These are phyloP conservation scores for Cryptomeria japonica DNA, from an alignment of 75 land plant species.

Conservation along the genomic window DNA sequence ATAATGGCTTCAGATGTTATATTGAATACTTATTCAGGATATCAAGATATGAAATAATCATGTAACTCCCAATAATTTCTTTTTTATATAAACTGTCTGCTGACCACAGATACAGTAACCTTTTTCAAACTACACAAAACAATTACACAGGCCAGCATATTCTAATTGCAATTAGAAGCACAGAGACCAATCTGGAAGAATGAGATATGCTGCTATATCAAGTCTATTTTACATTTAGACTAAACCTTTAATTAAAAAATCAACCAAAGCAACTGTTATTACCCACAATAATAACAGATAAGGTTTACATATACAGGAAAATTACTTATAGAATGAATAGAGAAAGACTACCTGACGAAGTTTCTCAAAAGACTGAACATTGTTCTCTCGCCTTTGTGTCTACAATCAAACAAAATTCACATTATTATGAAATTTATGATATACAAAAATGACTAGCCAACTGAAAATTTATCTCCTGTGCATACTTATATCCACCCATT, in stretches of 20 bases:
- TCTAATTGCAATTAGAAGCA: not conserved
- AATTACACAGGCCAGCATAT: not conserved
- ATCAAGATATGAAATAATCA: not conserved
- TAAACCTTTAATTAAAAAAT: not conserved
- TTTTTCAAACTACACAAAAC: not conserved
- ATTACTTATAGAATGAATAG: not conserved
- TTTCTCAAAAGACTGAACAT: constrained; percentile 96
- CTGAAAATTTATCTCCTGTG: not conserved
- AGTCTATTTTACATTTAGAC: not conserved
- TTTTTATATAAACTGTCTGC: not conserved
- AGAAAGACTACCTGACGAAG: constrained; percentile 78
- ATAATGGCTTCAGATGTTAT: not conserved
- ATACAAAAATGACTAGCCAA: not conserved
- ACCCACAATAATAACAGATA: not conserved
- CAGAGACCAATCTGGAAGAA: not conserved
- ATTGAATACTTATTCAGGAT: not conserved
- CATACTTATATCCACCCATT: not conserved
- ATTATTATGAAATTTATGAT: not conserved
- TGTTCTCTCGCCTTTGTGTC: constrained; percentile 99
- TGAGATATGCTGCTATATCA: not conserved
- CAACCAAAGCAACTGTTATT: not conserved
- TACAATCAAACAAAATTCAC: constrained; percentile 19
- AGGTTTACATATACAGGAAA: not conserved
- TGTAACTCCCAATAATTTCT: not conserved
- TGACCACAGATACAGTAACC: not conserved